phyloP scores from a whole-genome alignment of 805 yeast genomes.

The Starmerella scarabaei region DNA sequence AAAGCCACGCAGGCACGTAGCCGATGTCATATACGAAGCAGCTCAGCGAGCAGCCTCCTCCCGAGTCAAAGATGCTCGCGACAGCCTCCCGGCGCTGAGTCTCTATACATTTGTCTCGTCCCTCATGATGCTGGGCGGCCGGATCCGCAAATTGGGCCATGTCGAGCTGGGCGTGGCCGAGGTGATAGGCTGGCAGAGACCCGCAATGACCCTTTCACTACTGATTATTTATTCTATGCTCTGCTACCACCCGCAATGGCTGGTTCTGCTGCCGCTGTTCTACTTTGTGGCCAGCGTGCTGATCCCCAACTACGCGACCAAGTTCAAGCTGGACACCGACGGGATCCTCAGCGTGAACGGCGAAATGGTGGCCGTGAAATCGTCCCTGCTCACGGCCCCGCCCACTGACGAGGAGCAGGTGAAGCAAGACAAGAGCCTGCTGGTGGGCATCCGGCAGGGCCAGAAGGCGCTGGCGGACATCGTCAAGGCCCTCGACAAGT shows the following conservation, averaged over 20 bases:
- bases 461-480: constrained; percentile 51
- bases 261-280: constrained; percentile 51
- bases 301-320: constrained; percentile 48
- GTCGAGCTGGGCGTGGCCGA: constrained; percentile 50
- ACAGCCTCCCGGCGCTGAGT: constrained; percentile 16
- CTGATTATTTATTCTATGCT: constrained; percentile 50
- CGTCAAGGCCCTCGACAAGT: constrained; percentile 36
- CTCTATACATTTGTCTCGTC: constrained; percentile 13
- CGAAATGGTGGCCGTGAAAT: not conserved
- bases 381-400: not conserved
- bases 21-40: constrained; percentile 11
- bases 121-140: constrained; percentile 12
- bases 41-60: constrained; percentile 10
- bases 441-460: constrained; percentile 26
- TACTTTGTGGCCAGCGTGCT: constrained; percentile 44
- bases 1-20: constrained; percentile 10
- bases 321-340: constrained; percentile 18
- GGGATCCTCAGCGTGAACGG: not conserved
- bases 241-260: constrained; percentile 58
- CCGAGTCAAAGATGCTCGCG: constrained; percentile 7
- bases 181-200: constrained; percentile 61
- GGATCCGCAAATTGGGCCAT: constrained; percentile 32
- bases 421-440: constrained; percentile 15
- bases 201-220: constrained; percentile 51
- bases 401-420: constrained; percentile 7